Base-by-base conservation (phyloP, 257 asterid species). In the Voacanga thouarsii region DNA sequence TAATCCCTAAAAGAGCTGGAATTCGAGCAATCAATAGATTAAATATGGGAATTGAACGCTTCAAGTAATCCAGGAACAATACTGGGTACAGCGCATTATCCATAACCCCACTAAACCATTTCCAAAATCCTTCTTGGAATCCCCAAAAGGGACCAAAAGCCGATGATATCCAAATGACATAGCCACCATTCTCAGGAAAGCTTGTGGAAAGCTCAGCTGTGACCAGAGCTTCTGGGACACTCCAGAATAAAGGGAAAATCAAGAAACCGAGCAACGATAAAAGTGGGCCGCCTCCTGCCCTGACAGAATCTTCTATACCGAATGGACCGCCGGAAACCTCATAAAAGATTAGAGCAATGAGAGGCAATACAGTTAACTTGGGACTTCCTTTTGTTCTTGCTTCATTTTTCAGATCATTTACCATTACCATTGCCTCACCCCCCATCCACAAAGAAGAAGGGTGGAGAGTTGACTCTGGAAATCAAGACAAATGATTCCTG, bases 61-160 rank as follows among this genome's bases (percentile, higher is more conserved):
- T 92, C 74, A 94, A 81, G 88, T 94, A 94, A 84, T 94, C 98
- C 30, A 94, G 94, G 74, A 94, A 94, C 16, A 94, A 75, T 11
- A 94, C 97, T 2, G 98, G 98, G 81, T 94, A 94, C 7, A 94
- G 95, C 53, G 98, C 95, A 63, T 92, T 94, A 76, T 94, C 98
- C 98, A 92, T 91, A 23, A 92, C 96, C 59, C 98, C 98, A 75
- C 98, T 94, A 69, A 90, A 80, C 98, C 98, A 94, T 87, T 92
- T 94, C 98, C 97, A 92, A 41, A 92, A 88, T 53, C 98, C 98
- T 76, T 89, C 91, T 77, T 94, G 94, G 24, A 92, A 94, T 3
- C 96, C 97, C 96, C 96, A 89, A 67, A 92, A 94, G 0, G 89
- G 90, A 77, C 98, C 96, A 77, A 89, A 90, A 74, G 96, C 97